Evolutionary conservation across 129 eudicot species (phyloP).

Genomic region (Pseudognaphalium luteoalbum): DNA sequence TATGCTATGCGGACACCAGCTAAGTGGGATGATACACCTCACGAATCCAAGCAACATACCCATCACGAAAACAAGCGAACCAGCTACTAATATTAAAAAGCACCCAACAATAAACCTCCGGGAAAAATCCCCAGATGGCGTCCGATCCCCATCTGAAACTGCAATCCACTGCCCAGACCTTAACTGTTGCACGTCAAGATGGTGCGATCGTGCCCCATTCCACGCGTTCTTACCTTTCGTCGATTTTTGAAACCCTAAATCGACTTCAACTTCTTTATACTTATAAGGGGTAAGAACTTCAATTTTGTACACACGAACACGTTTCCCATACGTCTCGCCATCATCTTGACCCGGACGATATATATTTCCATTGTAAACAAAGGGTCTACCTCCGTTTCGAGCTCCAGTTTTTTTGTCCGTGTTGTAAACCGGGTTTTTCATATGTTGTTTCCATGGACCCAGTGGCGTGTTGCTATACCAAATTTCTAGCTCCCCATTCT

Average conservation of each 20-base stretch:
- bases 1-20: constrained; percentile 44
- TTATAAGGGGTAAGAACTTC: constrained; percentile 57
- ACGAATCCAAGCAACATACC: constrained; percentile 75
- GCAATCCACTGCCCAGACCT: constrained; percentile 72
- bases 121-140: constrained; percentile 65
- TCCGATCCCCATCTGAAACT: constrained; percentile 81
- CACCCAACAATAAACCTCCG: constrained; percentile 59
- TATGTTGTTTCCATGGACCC: constrained; percentile 88
- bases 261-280: constrained; percentile 68
- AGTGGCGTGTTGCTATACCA: constrained; percentile 83
- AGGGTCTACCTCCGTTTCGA: constrained; percentile 89
- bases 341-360: constrained; percentile 87
- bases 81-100: constrained; percentile 46
- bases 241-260: constrained; percentile 48
- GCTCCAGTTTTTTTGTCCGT: constrained; percentile 56
- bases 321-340: constrained; percentile 40
- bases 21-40: constrained; percentile 60
- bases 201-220: constrained; percentile 92
- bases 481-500: constrained; percentile 76
- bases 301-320: constrained; percentile 58
- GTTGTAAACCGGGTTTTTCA: constrained; percentile 69
- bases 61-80: constrained; percentile 44
- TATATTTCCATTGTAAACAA: constrained; percentile 52
- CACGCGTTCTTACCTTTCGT: constrained; percentile 72
- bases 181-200: constrained; percentile 76